A percentile compares a stretch with the other conserved stretches of the same genome.
These are phyloP conservation scores for Scorias spongiosa DNA, from an alignment of 2,329 filamentous ascomycete species.

Conservation along the genomic window DNA sequence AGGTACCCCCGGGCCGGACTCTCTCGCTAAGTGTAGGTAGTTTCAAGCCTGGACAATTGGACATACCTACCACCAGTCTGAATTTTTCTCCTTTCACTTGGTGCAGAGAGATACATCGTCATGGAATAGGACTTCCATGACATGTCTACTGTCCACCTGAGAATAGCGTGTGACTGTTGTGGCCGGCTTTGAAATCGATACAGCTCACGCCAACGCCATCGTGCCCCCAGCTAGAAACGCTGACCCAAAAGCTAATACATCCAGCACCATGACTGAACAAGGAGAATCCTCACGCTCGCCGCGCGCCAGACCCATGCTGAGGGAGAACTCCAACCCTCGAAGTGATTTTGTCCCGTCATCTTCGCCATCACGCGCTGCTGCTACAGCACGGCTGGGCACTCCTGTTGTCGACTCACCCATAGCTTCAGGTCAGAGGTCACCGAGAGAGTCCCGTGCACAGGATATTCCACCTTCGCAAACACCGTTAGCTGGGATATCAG, in stretches of 20 bases:
- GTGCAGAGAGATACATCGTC: no score
- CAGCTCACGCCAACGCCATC: background rate
- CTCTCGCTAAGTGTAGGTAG: no score
- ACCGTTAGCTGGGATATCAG: constrained; percentile 45
- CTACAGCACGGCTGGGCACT: constrained; percentile 16
- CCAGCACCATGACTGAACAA: background rate
- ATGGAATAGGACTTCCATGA: no score
- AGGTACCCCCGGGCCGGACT: no score
- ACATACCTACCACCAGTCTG: background rate
- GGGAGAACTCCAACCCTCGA: background rate
- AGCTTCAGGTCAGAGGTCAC: constrained; percentile 3
- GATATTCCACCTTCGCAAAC: constrained; percentile 26
- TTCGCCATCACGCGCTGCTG: constrained; percentile 32
- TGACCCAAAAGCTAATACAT: background rate
- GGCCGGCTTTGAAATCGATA: background rate
- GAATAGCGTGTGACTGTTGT: background rate
- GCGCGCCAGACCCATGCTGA: background rate
- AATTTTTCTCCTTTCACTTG: background rate
- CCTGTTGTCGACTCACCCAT: constrained; percentile 13
- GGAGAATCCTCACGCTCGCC: background rate
- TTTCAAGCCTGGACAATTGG: no score
- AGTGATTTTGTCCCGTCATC: background rate
- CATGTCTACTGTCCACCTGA: background rate
- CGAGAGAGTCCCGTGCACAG: constrained; percentile 3
- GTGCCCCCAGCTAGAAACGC: background rate